phyloP scores from a whole-genome alignment of 1,139 yeast genomes.

The Pichia sp. region DNA sequence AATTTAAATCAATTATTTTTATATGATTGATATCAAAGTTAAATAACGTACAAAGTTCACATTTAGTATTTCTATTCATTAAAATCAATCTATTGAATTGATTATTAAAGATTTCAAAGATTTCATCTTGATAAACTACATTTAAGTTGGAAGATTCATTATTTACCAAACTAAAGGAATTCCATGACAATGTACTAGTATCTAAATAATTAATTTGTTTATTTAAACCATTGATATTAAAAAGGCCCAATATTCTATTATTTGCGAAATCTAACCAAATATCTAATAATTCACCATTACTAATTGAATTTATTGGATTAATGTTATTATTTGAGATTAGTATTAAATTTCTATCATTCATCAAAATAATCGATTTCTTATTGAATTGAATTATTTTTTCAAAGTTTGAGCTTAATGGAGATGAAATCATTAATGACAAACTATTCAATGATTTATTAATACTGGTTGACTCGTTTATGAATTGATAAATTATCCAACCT shows the following conservation, averaged over 20 bases:
- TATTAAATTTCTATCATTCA: constrained; percentile 20
- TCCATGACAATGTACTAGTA: not conserved
- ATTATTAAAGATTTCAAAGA: not conserved
- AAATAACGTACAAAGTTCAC: constrained; percentile 8
- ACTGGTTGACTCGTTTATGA: constrained; percentile 7
- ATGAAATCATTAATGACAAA: constrained; percentile 16
- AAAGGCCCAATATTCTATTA: not conserved
- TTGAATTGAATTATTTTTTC: constrained; percentile 14
- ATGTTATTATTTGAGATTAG: constrained; percentile 17
- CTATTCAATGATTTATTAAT: not conserved
- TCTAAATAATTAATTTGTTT: not conserved
- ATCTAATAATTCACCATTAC: not conserved
- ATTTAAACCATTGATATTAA: not conserved
- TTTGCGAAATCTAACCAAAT: not conserved
- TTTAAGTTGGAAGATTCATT: not conserved
- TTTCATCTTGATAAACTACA: not conserved
- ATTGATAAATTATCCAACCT: constrained; percentile 26
- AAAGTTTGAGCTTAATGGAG: constrained; percentile 20
- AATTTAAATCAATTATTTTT: constrained; percentile 2
- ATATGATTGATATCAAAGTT: not conserved
- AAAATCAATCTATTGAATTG: not conserved
- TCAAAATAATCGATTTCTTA: constrained; percentile 15
- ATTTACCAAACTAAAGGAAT: not conserved
- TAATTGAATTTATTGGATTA: constrained; percentile 10
- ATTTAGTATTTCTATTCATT: not conserved